Percentiles rank a stretch among this genome's conserved stretches.
These are phyloP conservation scores for Fraxinus platypoda DNA, from an alignment of 305 asterid genomes.

Conservation along the genomic window DNA sequence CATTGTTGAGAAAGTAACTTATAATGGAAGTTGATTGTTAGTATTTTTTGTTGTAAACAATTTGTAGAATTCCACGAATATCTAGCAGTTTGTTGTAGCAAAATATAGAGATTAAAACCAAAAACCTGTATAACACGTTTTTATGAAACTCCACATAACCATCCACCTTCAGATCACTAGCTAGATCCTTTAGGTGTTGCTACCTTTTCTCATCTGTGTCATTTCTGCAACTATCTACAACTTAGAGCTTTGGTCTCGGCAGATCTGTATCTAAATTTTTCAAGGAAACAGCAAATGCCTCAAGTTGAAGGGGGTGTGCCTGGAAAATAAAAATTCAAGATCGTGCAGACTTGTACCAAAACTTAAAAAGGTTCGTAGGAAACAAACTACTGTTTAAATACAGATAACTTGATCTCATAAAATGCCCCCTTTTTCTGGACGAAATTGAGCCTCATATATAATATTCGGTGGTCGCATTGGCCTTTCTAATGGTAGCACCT, in stretches of 20 bases:
- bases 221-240: conserved; percentile 95
- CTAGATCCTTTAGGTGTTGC: conserved; percentile 65
- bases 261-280: conserved; percentile 47
- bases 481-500: conserved; percentile 53
- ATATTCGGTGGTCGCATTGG: conserved; percentile 40
- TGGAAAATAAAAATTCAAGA: conserved; percentile 30
- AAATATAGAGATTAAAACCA: conserved; percentile 8
- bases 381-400: conserved; percentile 24
- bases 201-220: conserved; percentile 87
- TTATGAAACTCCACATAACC: conserved; percentile 81
- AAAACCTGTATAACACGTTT: conserved; percentile 79
- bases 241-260: conserved; percentile 72
- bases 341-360: conserved; percentile 25
- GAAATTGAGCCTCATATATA: conserved; percentile 64
- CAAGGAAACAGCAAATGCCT: conserved; percentile 78
- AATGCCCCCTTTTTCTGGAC: conserved; percentile 80
- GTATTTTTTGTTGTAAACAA: not conserved
- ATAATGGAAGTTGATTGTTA: not conserved
- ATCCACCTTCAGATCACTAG: conserved; percentile 65
- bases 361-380: conserved; percentile 4
- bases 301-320: conserved; percentile 90
- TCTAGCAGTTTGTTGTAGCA: not conserved
- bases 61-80: not conserved
- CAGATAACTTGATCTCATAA: conserved; percentile 50
- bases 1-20: not conserved